Conservation (phyloP, 441 rosid genomes). For the Adansonia grandidieri region DNA sequence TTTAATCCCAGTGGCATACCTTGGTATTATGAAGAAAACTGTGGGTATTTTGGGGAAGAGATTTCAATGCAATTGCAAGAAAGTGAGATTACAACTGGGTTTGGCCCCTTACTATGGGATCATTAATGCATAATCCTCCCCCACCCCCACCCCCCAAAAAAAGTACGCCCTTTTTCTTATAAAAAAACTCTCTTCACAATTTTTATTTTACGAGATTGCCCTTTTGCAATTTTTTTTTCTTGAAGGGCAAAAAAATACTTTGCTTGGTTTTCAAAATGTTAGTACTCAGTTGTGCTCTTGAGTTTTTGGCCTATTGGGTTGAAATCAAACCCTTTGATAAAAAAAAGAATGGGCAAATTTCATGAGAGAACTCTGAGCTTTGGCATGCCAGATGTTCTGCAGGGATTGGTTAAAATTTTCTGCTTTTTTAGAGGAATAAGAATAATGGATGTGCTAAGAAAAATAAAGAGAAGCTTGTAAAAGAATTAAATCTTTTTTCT, state of each 20-base stretch:
- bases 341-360: background rate
- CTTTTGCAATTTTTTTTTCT: background rate
- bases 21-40: slow-evolving; percentile 44
- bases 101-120: slow-evolving; percentile 18
- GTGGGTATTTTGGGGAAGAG: slow-evolving; percentile 43
- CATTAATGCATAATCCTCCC: too few relatives aligned
- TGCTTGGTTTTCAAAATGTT: slow-evolving; percentile 23
- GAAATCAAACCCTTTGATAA: background rate
- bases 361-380: background rate
- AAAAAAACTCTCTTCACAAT: background rate
- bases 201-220: background rate
- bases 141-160: background rate
- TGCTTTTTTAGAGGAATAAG: background rate
- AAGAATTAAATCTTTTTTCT: too few relatives aligned
- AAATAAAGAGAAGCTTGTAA: too few relatives aligned
- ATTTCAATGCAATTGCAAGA: slow-evolving; percentile 40
- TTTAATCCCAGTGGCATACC: slow-evolving; percentile 41
- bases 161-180: background rate
- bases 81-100: slow-evolving; percentile 27
- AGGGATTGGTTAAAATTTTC: background rate
- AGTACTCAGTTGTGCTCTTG: background rate
- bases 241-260: background rate
- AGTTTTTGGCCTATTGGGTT: background rate
- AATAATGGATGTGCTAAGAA: background rate
- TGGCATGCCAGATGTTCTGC: background rate